Percentiles rank a stretch among this genome's conserved stretches.
Evolutionary conservation across 352 stramenopile species (phyloP).

Genomic region (Aphanomyces stellatus): DNA sequence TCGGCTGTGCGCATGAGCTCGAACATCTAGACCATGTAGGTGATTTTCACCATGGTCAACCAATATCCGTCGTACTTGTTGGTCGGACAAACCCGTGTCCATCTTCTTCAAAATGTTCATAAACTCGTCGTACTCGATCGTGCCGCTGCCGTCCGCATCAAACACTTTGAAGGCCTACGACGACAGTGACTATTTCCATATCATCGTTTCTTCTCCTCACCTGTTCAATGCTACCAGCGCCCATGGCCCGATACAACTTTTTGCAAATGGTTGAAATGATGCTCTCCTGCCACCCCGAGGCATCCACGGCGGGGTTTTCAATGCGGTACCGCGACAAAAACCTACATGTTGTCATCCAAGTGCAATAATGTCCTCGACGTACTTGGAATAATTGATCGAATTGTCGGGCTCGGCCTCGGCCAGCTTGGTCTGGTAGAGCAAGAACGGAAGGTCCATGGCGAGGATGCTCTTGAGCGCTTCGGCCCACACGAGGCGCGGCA

Average conservation of each 20-base stretch:
- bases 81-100: conserved; percentile 86
- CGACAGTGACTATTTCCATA: background rate
- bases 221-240: conserved; percentile 78
- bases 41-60: background rate
- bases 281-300: conserved; percentile 82
- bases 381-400: conserved; percentile 87
- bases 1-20: conserved; percentile 90
- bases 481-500: conserved; percentile 84
- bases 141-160: conserved; percentile 82
- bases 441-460: conserved; percentile 84
- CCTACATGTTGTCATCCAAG: conserved; percentile 6
- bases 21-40: conserved; percentile 46
- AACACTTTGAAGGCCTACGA: conserved; percentile 81
- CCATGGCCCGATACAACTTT: conserved; percentile 87
- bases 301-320: conserved; percentile 80
- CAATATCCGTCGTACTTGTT: conserved; percentile 35
- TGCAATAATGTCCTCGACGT: background rate
- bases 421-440: conserved; percentile 84
- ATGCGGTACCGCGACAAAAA: conserved; percentile 89
- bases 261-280: conserved; percentile 90
- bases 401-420: conserved; percentile 74
- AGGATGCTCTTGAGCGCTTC: conserved; percentile 88
- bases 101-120: conserved; percentile 85
- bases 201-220: background rate
- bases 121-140: conserved; percentile 93